A percentile compares a stretch with the other conserved stretches of the same genome.
phyloP scores from a whole-genome alignment of 2,329 filamentous ascomycete genomes.

The Tolypocladium tropicale region DNA sequence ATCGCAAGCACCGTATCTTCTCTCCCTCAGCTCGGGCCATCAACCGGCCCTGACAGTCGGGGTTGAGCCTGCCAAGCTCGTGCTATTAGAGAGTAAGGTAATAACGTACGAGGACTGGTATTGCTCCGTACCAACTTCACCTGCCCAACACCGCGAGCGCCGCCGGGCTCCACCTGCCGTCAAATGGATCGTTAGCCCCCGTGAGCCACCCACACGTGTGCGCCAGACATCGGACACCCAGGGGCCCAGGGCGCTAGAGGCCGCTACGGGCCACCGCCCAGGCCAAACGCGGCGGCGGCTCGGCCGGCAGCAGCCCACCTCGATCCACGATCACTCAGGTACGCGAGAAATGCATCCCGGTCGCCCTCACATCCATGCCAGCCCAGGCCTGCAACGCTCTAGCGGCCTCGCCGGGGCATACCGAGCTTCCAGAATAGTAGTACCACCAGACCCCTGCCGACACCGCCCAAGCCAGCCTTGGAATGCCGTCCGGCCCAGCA shows the following conservation, averaged over 20 bases:
- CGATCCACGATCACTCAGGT: background rate
- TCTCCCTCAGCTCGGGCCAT: too few relatives aligned
- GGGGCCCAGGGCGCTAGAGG: background rate
- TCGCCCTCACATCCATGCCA: background rate
- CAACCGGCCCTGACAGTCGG: background rate
- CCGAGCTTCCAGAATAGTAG: background rate
- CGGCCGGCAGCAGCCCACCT: background rate
- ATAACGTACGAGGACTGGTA: too few relatives aligned
- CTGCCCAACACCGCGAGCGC: too few relatives aligned
- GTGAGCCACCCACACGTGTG: background rate
- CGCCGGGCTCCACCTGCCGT: background rate
- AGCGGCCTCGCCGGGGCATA: background rate
- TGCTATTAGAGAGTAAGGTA: too few relatives aligned
- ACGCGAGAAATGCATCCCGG: background rate
- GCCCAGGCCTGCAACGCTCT: background rate
- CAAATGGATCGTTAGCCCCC: background rate
- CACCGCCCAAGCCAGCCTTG: background rate
- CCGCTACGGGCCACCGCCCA: background rate
- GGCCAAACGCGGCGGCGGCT: background rate
- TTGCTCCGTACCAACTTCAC: too few relatives aligned
- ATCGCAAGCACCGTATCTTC: too few relatives aligned
- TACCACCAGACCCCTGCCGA: background rate
- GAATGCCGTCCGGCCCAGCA: background rate
- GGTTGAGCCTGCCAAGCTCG: background rate
- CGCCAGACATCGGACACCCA: background rate